Evolutionary conservation across 2,329 filamentous ascomycete species (phyloP).

Genomic region (Botrytis fabae): DNA sequence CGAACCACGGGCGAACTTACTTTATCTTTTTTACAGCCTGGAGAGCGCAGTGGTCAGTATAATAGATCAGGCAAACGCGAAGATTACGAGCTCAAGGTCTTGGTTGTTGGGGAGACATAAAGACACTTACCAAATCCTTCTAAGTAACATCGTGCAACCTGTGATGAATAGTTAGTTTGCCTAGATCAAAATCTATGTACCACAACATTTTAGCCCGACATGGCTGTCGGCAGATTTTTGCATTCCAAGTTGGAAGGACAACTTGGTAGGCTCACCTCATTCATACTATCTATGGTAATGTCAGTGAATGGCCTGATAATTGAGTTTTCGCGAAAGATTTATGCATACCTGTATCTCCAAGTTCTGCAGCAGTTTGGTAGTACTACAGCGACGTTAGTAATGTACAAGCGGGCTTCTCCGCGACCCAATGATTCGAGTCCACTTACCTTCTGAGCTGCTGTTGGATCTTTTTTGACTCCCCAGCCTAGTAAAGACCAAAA

Average conservation of each 20-base stretch:
- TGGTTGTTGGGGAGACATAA: conserved; percentile 1
- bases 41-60: conserved; percentile 16
- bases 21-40: conserved; percentile 87
- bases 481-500: conserved; percentile 48
- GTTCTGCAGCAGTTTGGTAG: conserved; percentile 94
- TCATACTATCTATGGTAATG: conserved; percentile 77
- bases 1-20: conserved; percentile 55
- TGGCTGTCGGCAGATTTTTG: conserved; percentile 8
- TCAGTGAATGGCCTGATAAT: conserved; percentile 30
- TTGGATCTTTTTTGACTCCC: conserved; percentile 83
- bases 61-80: conserved; percentile 19
- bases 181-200: conserved; percentile 23
- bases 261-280: conserved; percentile 60
- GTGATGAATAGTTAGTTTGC: conserved; percentile 16
- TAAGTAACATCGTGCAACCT: conserved; percentile 81
- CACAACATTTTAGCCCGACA: conserved; percentile 1
- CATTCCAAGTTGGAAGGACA: background rate
- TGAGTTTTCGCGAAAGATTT: conserved; percentile 26
- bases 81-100: conserved; percentile 6
- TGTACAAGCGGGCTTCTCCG: conserved; percentile 29
- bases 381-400: conserved; percentile 59
- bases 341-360: conserved; percentile 76
- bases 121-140: conserved; percentile 74
- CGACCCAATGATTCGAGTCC: conserved; percentile 34
- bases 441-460: conserved; percentile 73